Percentiles rank a stretch among this genome's conserved stretches.
Conservation (phyloP, 345 rosid species). For the Nephelium lappaceum region DNA sequence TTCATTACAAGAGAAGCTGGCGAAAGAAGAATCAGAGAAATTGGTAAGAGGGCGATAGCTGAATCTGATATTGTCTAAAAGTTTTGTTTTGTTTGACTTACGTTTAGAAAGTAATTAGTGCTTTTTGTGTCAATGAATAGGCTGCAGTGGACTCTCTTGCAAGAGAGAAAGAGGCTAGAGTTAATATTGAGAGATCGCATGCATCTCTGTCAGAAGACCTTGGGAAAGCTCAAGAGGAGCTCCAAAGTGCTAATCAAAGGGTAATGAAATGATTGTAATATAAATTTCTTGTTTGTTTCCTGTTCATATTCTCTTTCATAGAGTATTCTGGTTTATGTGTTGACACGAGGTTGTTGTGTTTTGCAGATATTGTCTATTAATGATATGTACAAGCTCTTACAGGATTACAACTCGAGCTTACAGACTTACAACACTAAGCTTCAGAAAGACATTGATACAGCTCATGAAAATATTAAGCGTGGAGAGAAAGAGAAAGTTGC, state of each 20-base stretch:
- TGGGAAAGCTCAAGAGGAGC: conserved; percentile 79
- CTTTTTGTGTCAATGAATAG: conserved; percentile 38
- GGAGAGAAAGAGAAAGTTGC: conserved; percentile 86
- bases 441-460: conserved; percentile 85
- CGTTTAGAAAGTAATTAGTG: conserved; percentile 13
- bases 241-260: conserved; percentile 90
- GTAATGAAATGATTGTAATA: conserved; percentile 45
- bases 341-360: conserved; percentile 14
- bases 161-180: conserved; percentile 77
- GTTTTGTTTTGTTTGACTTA: conserved; percentile 1
- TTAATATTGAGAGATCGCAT: conserved; percentile 67
- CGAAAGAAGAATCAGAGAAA: conserved; percentile 85
- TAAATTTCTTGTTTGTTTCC: neutral
- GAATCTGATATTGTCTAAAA: neutral
- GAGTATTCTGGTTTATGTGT: conserved; percentile 12
- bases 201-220: conserved; percentile 80
- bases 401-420: conserved; percentile 93
- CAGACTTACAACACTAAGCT: conserved; percentile 92
- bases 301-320: neutral
- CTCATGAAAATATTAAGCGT: conserved; percentile 75
- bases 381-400: conserved; percentile 96
- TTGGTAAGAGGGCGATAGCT: conserved; percentile 49
- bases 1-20: conserved; percentile 72
- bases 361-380: conserved; percentile 82
- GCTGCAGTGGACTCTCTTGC: conserved; percentile 76